Evolutionary conservation across 441 rosid genomes (phyloP).

Genomic region (Dalechampia spathulata): DNA sequence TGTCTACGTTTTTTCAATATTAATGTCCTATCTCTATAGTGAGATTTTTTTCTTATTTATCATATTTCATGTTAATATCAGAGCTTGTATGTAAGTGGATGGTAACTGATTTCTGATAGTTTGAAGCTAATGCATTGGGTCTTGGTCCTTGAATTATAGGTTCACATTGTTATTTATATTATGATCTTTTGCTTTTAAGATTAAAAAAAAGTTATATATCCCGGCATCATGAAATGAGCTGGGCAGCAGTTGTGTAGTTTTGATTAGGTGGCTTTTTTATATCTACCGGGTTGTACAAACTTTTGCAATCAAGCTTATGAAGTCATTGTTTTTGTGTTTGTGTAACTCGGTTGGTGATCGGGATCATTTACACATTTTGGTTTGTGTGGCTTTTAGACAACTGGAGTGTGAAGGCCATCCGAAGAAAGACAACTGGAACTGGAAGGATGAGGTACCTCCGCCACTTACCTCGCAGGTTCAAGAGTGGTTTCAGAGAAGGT

Average conservation of each 20-base stretch:
- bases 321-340: background rate
- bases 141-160: too few species aligned
- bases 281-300: background rate
- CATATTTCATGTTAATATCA: too few species aligned
- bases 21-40: too few species aligned
- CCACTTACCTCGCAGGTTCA: constrained; percentile 75
- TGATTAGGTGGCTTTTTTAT: background rate
- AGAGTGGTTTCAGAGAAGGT: constrained; percentile 94
- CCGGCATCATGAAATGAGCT: too few species aligned
- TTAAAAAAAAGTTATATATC: too few species aligned
- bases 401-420: constrained; percentile 86
- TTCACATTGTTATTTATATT: too few species aligned
- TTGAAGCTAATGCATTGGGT: too few species aligned
- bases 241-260: too few species aligned
- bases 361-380: too few species aligned
- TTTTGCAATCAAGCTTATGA: background rate
- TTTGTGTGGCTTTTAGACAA: constrained; percentile 35
- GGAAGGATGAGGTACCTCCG: constrained; percentile 96
- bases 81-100: background rate
- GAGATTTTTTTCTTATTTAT: too few species aligned
- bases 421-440: constrained; percentile 86
- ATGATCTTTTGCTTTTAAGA: too few species aligned
- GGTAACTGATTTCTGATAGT: background rate
- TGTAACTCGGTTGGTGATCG: too few species aligned
- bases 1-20: background rate